Evolutionary conservation across 1,284 basidiomycete species (phyloP).

Genomic region (Irpex lacteus): DNA sequence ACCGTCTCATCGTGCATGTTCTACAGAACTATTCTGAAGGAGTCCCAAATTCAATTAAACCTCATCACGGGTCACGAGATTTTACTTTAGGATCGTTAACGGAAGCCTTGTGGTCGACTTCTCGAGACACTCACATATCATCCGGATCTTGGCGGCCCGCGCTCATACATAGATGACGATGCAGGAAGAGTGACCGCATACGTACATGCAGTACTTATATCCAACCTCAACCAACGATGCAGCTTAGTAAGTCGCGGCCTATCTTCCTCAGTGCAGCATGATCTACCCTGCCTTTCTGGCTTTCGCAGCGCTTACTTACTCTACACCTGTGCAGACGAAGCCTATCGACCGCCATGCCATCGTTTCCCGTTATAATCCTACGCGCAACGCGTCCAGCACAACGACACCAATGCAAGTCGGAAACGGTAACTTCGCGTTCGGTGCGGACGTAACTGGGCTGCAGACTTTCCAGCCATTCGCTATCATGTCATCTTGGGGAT

Average conservation of each 20-base stretch:
- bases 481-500: constrained; percentile 58
- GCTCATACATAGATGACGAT: background rate
- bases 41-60: background rate
- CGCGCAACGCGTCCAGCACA: constrained; percentile 43
- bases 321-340: background rate
- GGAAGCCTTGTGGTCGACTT: background rate
- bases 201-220: background rate
- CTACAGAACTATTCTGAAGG: too few species aligned
- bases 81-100: background rate
- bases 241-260: background rate
- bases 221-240: background rate
- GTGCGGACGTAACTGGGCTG: constrained; percentile 54
- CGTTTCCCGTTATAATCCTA: constrained; percentile 53
- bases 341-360: constrained; percentile 38
- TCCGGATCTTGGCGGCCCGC: background rate
- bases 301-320: background rate
- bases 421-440: constrained; percentile 63
- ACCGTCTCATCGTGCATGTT: too few species aligned
- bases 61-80: background rate
- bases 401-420: constrained; percentile 59
- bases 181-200: background rate
- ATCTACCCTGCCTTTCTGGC: background rate
- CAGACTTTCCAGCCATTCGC: constrained; percentile 56
- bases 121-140: background rate
- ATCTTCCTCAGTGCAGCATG: background rate